These are phyloP conservation scores for Gossypium schwendimanii DNA, from an alignment of 441 rosid species.

Conservation along the genomic window DNA sequence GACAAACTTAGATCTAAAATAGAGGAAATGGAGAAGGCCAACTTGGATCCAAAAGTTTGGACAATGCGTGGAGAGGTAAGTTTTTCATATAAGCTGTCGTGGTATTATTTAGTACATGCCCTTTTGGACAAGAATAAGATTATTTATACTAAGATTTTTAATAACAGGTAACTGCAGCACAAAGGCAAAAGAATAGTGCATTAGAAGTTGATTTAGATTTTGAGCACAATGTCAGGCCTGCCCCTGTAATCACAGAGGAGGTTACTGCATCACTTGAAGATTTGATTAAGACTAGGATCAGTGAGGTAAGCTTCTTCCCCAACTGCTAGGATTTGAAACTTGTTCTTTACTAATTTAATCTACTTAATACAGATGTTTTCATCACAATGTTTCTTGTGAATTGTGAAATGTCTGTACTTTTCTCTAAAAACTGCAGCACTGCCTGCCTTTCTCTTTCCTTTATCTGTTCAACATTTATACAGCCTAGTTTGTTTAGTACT, in stretches of 20 bases:
- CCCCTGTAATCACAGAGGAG: constrained; percentile 92
- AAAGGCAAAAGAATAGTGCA: constrained; percentile 88
- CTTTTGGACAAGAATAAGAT: background rate
- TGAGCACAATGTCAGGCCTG: constrained; percentile 89
- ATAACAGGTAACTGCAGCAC: constrained; percentile 68
- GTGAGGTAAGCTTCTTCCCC: constrained; percentile 42
- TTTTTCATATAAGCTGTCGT: background rate
- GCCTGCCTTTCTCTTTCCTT: background rate
- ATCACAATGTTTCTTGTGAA: background rate
- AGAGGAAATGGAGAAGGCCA: constrained; percentile 73
- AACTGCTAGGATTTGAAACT: constrained; percentile 9
- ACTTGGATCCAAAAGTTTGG: constrained; percentile 82
- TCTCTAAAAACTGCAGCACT: background rate
- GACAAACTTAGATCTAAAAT: constrained; percentile 52
- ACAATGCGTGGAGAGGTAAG: constrained; percentile 98
- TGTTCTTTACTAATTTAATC: background rate
- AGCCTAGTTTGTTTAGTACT: background rate
- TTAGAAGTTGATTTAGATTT: constrained; percentile 90
- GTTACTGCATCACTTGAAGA: constrained; percentile 84
- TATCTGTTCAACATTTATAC: background rate
- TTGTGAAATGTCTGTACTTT: background rate
- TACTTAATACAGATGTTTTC: background rate
- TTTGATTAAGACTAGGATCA: constrained; percentile 62
- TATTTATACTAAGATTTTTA: background rate
- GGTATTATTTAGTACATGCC: background rate